Evolutionary conservation across 495 filamentous ascomycete species (phyloP), one percentile per base, ranked within the genome.

Genomic region (Penicillium fimorum): DNA sequence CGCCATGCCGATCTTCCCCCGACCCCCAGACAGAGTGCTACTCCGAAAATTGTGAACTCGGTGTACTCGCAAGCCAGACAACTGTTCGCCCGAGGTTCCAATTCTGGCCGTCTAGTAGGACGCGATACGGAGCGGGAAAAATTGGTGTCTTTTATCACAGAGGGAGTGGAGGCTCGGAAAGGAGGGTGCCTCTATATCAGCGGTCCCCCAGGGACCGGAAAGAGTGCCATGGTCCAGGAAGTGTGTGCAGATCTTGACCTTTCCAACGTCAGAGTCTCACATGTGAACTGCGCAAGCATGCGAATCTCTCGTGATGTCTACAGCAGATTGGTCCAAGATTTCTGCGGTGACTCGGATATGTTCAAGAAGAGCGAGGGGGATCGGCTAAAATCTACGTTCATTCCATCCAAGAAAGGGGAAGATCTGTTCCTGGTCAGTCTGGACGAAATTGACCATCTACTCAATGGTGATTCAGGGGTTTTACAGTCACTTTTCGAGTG

Each of bases 201-300:
- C 61, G 94, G 94, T 0, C 94, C 94, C 29, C 94, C 94, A 2
- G 94, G 94, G 1, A 97, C 95, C 5, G 94, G 94, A 7, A 99
- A 99, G 72, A 96, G 92, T 70, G 95, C 94, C 4, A 83, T 97
- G 72, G 83, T 97, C 49, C 82, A 85, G 52, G 88, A 96, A 62
- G 81, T 96, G 29, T 88, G 86, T 48, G 73, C 80, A 40, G 78
- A 84, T 32, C 59, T 86, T 22, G 74, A 81, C 37, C 67, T 69
- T 38, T 71, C 61, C 2, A 64, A 69, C 5, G 72, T 91, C 47
- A 86, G 83, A 63, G 84, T 83, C 41, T 83, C 85, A 3, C 91
- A 92, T 66, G 75, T 99, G 76, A 99, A 99, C 63, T 99, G 94
- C 71, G 96, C 96, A 84, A 94, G 91, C 70, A 87, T 96, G 70